Evolutionary conservation across 2,329 filamentous ascomycete genomes (phyloP), one percentile per base, ranked within the genome.

Genomic region (Hirsutella thompsonii): DNA sequence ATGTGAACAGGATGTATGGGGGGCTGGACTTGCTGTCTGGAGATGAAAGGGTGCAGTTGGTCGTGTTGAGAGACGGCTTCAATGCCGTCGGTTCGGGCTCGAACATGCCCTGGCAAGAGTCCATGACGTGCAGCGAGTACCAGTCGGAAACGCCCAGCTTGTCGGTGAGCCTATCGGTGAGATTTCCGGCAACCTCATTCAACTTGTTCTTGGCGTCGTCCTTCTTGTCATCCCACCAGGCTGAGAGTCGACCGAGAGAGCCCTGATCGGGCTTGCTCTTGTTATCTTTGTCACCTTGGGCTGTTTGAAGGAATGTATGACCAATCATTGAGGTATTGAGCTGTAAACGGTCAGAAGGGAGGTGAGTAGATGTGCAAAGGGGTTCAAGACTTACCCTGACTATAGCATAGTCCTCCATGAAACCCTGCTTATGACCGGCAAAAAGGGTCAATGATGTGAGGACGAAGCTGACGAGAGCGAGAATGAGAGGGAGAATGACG

Each of bases 61-160:
- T 66, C 16, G 63, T 55, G 44, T 69, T 69, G 44, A 63, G 59
- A 44, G 57, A 58, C 13, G 60, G 53, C 20, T 51, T 50, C 3
- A 54, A 47, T 8, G 42, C 54, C 3, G 66, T 67, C 2, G 60
- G 57, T 40, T 69, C 68, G 23, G 66, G 66, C 33, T 58, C 56
- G 46, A 62, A 72, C 47, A 60, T 47, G 37, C 69, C 69, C 49
- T 69, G 56, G 52, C 69, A 72, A 4, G 58, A 53, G 32, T 61
- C 59, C 64, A 68, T 66, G 48, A 72, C 47, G 46, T 72, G 69
- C 23, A 72, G 45, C 14, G 67, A 70, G 48, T 72, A 72, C 69
- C 69, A 72, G 44, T 72, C 58, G 1, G 62, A 60, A 42, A 72
- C 63, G 20, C 68, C 67, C 21, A 72, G 54, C n/a, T 60, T 56